These are phyloP conservation scores for Phytomonas francai DNA, from an alignment of 208 protist genomes.

Conservation along the genomic window DNA sequence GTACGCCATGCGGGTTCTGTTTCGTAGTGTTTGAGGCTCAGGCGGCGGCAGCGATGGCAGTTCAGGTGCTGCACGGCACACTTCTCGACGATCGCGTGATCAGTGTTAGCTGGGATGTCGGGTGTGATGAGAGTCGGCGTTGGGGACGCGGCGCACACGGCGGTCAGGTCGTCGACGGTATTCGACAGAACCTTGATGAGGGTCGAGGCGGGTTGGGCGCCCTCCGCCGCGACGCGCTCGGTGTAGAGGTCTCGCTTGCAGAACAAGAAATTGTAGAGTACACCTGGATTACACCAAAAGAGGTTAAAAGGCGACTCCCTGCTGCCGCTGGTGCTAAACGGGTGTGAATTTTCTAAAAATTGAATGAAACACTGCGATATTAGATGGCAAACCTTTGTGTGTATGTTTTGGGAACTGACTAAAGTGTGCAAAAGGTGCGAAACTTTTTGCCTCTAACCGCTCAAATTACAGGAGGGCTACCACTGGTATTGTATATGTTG, in stretches of 20 bases:
- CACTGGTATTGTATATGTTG: background rate
- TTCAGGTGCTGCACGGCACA: constrained; percentile 71
- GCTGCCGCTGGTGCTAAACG: background rate
- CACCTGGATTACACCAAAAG: constrained; percentile 41
- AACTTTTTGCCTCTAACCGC: background rate
- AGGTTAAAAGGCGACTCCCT: background rate
- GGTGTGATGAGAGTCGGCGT: constrained; percentile 60
- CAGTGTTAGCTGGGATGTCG: constrained; percentile 82
- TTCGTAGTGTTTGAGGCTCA: constrained; percentile 96
- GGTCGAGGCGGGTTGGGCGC: constrained; percentile 88
- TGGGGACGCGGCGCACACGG: constrained; percentile 83
- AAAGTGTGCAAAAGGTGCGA: background rate
- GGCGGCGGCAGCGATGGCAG: constrained; percentile 85
- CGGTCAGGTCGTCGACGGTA: constrained; percentile 91
- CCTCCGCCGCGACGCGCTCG: constrained; percentile 59
- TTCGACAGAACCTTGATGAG: constrained; percentile 86
- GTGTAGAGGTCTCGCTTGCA: constrained; percentile 30
- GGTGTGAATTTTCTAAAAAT: background rate
- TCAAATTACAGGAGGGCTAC: background rate
- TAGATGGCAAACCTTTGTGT: background rate
- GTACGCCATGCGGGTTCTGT: constrained; percentile 98
- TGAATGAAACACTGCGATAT: background rate
- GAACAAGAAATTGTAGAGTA: constrained; percentile 56
- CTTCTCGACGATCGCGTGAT: constrained; percentile 80
- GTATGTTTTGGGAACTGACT: background rate